Evolutionary conservation across 2,329 filamentous ascomycete species (phyloP).

Genomic region (Arthrobotrys musiformis): DNA sequence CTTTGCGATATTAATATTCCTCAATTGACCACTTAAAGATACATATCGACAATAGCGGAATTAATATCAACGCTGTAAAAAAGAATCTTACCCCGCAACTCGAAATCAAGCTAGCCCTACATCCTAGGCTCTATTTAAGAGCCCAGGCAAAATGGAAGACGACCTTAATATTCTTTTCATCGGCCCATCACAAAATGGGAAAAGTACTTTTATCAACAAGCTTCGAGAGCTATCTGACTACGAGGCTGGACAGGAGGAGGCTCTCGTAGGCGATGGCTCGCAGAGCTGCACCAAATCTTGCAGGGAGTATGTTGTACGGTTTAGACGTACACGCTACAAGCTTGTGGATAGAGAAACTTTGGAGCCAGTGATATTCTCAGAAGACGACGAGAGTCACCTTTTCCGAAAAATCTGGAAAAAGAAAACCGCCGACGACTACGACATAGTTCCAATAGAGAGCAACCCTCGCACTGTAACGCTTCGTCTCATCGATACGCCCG

Average conservation of each 20-base stretch:
- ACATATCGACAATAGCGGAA: no score
- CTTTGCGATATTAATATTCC: no score
- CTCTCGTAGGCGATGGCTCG: slow-evolving; percentile 4
- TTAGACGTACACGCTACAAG: slow-evolving; percentile 20
- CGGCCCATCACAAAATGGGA: slow-evolving; percentile 37
- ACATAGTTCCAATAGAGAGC: not conserved
- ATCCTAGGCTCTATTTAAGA: no score
- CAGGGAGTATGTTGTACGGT: slow-evolving; percentile 10
- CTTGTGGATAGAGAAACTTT: not conserved
- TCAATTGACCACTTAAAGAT: no score
- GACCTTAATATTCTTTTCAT: slow-evolving; percentile 30
- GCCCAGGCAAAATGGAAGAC: not conserved
- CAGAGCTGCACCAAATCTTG: slow-evolving; percentile 19
- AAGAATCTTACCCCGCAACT: no score
- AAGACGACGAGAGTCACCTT: slow-evolving; percentile 14
- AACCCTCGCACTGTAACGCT: not conserved
- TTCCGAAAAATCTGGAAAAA: slow-evolving; percentile 29
- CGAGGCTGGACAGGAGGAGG: not conserved
- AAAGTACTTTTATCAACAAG: slow-evolving; percentile 48
- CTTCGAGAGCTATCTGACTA: slow-evolving; percentile 1
- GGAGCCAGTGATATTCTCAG: not conserved
- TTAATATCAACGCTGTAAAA: no score
- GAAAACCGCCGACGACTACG: not conserved
- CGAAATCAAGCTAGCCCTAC: no score
- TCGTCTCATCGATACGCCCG: slow-evolving; percentile 30